Evolutionary conservation across 2,329 filamentous ascomycete species (phyloP).

Genomic region (Plenodomus tracheiphilus): DNA sequence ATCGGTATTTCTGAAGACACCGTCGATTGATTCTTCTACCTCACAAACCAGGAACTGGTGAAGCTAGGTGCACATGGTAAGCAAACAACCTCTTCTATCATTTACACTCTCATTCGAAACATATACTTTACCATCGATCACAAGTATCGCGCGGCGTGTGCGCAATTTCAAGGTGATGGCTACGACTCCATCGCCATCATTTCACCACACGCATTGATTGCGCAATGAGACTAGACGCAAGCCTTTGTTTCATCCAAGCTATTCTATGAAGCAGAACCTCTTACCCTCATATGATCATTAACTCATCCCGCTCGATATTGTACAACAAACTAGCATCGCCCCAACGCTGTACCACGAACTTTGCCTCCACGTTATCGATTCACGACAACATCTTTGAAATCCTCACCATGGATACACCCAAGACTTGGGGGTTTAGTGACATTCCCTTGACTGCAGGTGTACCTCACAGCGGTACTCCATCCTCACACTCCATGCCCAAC

Average conservation of each 20-base stretch:
- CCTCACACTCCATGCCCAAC: neutral
- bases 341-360: too few relatives aligned
- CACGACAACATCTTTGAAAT: too few relatives aligned
- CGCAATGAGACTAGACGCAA: neutral
- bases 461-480: neutral
- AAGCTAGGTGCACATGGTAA: neutral
- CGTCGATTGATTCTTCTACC: too few relatives aligned
- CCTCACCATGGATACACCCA: too few relatives aligned
- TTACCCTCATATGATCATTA: too few relatives aligned
- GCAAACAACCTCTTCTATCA: neutral
- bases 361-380: too few relatives aligned
- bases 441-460: neutral
- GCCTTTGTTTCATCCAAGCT: neutral
- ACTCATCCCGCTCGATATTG: too few relatives aligned
- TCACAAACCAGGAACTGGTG: too few relatives aligned
- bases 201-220: neutral
- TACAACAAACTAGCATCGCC: too few relatives aligned
- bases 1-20: too few relatives aligned
- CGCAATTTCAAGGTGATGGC: neutral
- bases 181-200: neutral
- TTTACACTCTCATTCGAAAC: neutral
- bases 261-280: too few relatives aligned
- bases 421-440: neutral
- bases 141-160: neutral
- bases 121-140: neutral